Evolutionary conservation across 306 rosid species (phyloP), one percentile per base, ranked within the genome.

Genomic region (Prunus campanulata): DNA sequence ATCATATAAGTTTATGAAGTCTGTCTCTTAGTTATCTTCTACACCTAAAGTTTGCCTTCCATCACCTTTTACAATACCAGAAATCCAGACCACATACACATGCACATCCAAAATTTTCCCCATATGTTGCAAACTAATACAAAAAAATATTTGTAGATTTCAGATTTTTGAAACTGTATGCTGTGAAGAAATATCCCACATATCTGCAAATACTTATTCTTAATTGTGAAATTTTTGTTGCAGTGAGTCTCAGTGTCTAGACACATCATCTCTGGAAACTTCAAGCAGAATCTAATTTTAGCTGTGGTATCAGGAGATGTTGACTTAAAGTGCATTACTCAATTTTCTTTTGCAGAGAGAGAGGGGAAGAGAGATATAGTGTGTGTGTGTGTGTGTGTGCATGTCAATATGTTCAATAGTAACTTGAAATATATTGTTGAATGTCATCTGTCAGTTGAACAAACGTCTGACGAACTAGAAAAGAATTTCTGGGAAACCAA

Each of bases 401-500:
- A 6, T 15, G 56, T 16, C 20, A 51, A 51, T 18, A 64, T 30
- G 39, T 19, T 19, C 14, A 67, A 75, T 19, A 2, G 42, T 32
- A 18, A 4, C 65, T 44, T 11, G 42, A 47, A 25, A 19, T 46
- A 29, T 29, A 39, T 20, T 32, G 76, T 74, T 81, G 47, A 35
- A 61, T 42, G 46, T 67, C 71, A 49, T 20, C 55, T 70, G 35
- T 70, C 60, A 24, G 14, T 14, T 20, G 78, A 82, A 7, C 25
- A 42, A 56, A 64, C 8, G 54, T 69, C 52, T 71, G 5, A 70
- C 25, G 67, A 30, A 54, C 42, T 66, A 30, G 70, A 75, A 59
- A 4, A 15, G 71, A 74, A 54, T 30, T 25, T 44, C 50, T 44
- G n/a, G 10, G 63, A 73, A 80, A 72, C 87, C 64, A 74, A 91